Conservation (phyloP, 495 filamentous ascomycete species). For the Annulohypoxylon stygium region DNA sequence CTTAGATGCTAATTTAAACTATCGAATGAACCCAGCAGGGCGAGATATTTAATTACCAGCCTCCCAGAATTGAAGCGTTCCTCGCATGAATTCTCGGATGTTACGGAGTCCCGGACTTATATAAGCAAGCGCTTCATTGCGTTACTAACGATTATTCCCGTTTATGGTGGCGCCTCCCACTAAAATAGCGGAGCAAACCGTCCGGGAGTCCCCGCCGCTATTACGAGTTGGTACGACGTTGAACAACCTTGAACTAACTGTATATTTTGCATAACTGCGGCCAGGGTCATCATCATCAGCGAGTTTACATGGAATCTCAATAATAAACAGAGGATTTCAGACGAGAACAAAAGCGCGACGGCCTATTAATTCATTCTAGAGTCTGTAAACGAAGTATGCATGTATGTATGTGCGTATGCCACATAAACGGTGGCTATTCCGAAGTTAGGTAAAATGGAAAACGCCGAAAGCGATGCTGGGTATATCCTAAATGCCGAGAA, state of each 20-base stretch:
- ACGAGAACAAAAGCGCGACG: not conserved
- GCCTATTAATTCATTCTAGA: conserved; percentile 13
- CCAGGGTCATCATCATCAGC: not conserved
- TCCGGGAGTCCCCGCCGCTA: conserved; percentile 6
- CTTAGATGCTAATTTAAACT: not conserved
- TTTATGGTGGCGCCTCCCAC: not conserved
- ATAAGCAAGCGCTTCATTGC: not conserved
- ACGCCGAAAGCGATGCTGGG: conserved; percentile 42
- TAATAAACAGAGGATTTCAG: not conserved
- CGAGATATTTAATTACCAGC: not conserved
- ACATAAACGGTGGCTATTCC: not conserved
- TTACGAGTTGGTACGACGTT: not conserved
- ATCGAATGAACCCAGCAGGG: not conserved
- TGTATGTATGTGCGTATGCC: conserved; percentile 16
- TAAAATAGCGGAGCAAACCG: not conserved
- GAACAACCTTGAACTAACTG: not conserved
- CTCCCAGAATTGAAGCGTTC: not conserved
- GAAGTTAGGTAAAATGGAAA: conserved; percentile 20
- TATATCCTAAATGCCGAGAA: conserved; percentile 36
- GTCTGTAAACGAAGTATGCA: not conserved
- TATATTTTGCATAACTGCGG: not conserved
- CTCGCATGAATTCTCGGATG: not conserved
- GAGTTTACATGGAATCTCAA: not conserved
- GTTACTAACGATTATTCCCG: not conserved
- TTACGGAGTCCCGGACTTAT: not conserved